Base-by-base conservation (phyloP, 2,329 filamentous ascomycete species). In the Calonectria hawksworthii region DNA sequence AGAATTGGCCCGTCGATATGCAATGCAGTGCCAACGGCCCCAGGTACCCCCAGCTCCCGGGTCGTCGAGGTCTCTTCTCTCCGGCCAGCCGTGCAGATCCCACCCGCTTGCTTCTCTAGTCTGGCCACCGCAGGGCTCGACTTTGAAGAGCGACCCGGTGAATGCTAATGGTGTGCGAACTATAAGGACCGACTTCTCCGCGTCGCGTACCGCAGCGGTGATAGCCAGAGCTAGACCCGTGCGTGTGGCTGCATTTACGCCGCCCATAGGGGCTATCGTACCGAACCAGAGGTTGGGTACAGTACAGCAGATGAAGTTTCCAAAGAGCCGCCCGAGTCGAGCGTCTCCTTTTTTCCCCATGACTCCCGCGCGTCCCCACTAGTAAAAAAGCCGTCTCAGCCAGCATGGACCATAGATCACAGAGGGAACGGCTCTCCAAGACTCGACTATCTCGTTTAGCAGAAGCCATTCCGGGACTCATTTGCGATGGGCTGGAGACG, bases 11-110 rank as follows among this genome's bases (percentile, higher is more conserved):
- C 67, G 66, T 54, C 41, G 56, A 50, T 51, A 75, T 72, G 73
- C 70, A 73, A 75, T 75, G 74, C 71, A 75, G 56, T 67, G 70
- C 66, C 71, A 75, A 75, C 73, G 70, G 70, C 74, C 66, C 64
- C 61, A 70, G 70, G 65, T 68, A 70, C 73, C 68, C 71, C 72
- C 72, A 69, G 68, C 63, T 65, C 72, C 68, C 59, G 68, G 72
- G 38, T 41, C 64, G 28, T 72, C 52, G 56, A 64, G 50, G 65
- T 32, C 52, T 68, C 52, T 68, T 52, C 51, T 36, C 72, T 70
- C 67, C 67, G 67, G 47, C 72, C 67, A 67, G 64, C 54, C 68
- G 68, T 74, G 72, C 64, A 72, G 72, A 74, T 71, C 72, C 69
- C 68, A 36, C 66, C 51, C 67, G 66, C 67, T 36, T 41, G 66